Base-by-base conservation (phyloP, 352 stramenopile genomes). In the Phytophthora fragariaefolia region DNA sequence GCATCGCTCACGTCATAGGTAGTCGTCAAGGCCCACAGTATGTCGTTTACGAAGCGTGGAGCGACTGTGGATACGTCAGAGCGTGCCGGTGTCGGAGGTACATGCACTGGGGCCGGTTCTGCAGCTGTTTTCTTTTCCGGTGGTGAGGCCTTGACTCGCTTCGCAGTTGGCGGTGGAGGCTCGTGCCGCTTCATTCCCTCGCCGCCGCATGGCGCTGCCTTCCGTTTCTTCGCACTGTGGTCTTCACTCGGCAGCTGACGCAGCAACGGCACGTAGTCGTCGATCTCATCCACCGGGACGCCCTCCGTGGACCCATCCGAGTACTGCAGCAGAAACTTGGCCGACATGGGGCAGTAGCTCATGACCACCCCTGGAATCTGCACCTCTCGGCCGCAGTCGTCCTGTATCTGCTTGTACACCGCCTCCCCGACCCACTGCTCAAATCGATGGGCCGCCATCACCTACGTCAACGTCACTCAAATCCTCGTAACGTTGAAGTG, bases 231-330 rank as follows among this genome's bases (percentile, higher is more conserved):
- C 20, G 17, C 13, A 13, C 23, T 45, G 28, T n/a, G 18, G 7
- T 49, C 34, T 3, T 17, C 23, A n/a, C 3, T 4, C 23, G 43
- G 34, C 6, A 69, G 18, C 9, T 62, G 52, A 2, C 10, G 27
- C 8, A 51, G 22, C 20, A 73, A 30, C 30, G 66, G 66, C 28
- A 73, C 38, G 15, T 57, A 38, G 52, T 73, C 58, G 13, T 36
- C 40, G 23, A 73, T 73, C 6, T 73, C 66, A 2, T 61, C 23
- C 0, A 49, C 27, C 1, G 66, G 28, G 7, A 73, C 52, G 1
- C 28, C 52, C 10, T 69, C 66, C 15, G 45, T 57, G 18, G 59
- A 58, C 24, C 59, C 59, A 17, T 73, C 66, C 45, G 20, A n/a
- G 59, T 69, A 73, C 20, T 43, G 10, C 1, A 61, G 50, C 36